Base-by-base conservation (phyloP, 2,329 filamentous ascomycete species). In the Colletotrichum orchidophilum region DNA sequence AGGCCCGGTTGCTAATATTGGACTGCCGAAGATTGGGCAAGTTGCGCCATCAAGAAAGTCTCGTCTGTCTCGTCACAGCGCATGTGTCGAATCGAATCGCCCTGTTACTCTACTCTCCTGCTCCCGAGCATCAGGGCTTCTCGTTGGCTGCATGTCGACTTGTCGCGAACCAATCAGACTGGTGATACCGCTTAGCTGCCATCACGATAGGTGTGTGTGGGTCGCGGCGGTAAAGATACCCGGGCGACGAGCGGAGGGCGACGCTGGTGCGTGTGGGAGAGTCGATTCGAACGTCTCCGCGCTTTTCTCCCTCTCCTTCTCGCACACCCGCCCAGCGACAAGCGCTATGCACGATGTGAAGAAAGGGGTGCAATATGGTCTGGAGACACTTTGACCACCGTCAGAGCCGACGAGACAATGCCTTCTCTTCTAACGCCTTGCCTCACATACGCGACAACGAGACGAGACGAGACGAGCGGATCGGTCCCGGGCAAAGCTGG, bases 141-240 rank as follows among this genome's bases (percentile, higher is more conserved):
- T 50, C 53, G 55, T 73, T 70, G 72, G 72, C 57, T 59, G 31
- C 42, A 59, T n/a, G 24, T 59, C 29, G 26, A 35, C 24, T 52
- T 35, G 27, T 46, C 31, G 29, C 54, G 29, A 63, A 26, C 72
- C 72, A 73, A 73, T 73, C 49, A 66, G 42, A 54, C 33, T 13
- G 31, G n/a, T 35, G 26, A 46, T 46, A 52, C 66, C 49, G 58
- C 54, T 60, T 66, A 53, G 62, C 46, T 62, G 54, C 53, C 59
- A 58, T 73, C 63, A 46, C 61, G 58, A 50, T 61, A 58, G 64
- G 46, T 67, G 50, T 57, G 39, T 33, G 68, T 71, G 68, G 63
- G 65, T 50, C 62, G 35, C 63, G 58, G 71, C 71, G 67, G 71
- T 60, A 73, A 71, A 71, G 58, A 71, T 53, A 71, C 61, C 67